Evolutionary conservation across 2,329 filamentous ascomycete species (phyloP).

Genomic region (Aspergillaceae sp.): DNA sequence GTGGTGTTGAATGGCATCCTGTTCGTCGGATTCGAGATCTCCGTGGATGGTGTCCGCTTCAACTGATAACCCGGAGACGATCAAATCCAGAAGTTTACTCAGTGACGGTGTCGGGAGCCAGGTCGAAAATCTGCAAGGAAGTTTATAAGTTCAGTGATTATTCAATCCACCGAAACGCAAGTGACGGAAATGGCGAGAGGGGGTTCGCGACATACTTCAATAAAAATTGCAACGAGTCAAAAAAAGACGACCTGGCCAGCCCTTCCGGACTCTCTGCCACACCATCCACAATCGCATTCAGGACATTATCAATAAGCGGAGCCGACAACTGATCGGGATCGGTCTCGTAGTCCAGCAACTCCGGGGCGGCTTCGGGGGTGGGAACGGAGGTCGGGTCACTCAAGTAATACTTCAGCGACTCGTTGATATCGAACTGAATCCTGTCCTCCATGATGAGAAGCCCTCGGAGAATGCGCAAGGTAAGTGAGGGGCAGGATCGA

Average conservation of each 20-base stretch:
- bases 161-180: slow-evolving; percentile 37
- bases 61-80: slow-evolving; percentile 74
- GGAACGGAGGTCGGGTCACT: slow-evolving; percentile 77
- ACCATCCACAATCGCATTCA: slow-evolving; percentile 88
- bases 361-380: slow-evolving; percentile 75
- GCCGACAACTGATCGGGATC: slow-evolving; percentile 76
- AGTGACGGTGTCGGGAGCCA: slow-evolving; percentile 71
- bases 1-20: slow-evolving; percentile 76
- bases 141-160: slow-evolving; percentile 52
- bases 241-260: slow-evolving; percentile 65
- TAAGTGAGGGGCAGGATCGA: slow-evolving; percentile 2
- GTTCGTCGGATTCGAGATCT: slow-evolving; percentile 85
- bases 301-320: slow-evolving; percentile 68
- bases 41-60: slow-evolving; percentile 78
- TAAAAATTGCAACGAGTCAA: slow-evolving; percentile 91
- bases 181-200: slow-evolving; percentile 23
- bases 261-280: slow-evolving; percentile 88
- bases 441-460: slow-evolving; percentile 52
- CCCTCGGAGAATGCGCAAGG: slow-evolving; percentile 10
- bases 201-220: slow-evolving; percentile 76
- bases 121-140: slow-evolving; percentile 64
- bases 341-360: slow-evolving; percentile 84
- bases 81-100: slow-evolving; percentile 85
- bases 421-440: slow-evolving; percentile 87
- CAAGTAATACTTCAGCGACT: slow-evolving; percentile 93